Base-by-base conservation (phyloP, 495 filamentous ascomycete species). In the Echria macrotheca region DNA sequence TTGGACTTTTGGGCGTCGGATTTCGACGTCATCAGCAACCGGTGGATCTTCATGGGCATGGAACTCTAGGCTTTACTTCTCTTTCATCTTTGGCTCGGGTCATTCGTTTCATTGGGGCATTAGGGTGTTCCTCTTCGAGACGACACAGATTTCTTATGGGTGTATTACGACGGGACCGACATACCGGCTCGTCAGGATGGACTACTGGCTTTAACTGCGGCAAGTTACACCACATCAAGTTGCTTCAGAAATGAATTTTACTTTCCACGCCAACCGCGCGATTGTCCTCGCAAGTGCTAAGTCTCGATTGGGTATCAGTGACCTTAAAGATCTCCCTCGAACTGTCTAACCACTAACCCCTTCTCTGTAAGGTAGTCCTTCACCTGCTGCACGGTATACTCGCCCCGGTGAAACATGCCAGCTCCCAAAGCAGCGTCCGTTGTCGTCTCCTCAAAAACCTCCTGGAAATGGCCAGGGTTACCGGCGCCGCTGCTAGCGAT, bases 401-500 rank as follows among this genome's bases (percentile, higher is more conserved):
- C 91, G 22, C 84, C 86, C 23, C 94, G 76, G 69, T 98, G 93
- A 64, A 98, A 98, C 84, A 98, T 98, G 42, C 93, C 93, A 19
- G 93, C 93, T 12, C 93, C 93, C 25, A 98, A 64, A 22, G 93
- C 93, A 25, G 93, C 93, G 74, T 98, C 93, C 11, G 91, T 90
- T 11, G 74, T 75, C 19, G 93, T 97, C 63, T 83, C 72, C 50
- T 74, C 70, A 68, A 97, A 97, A 14, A 96, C 93, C 61, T 98
- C 89, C 32, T 78, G 75, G 66, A 98, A 98, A 65, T 98, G 93
- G 1, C 67, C 77, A 12, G 93, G 94, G 58, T 85, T 84, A 5
- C 93, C 93, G 9, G 93, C 93, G 14, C 93, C 93, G 62, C 89
- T 95, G 38, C 87, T 94, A 42, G 93, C 89, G 69, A 98, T 94